Percentiles rank a stretch among this genome's conserved stretches.
phyloP scores from a whole-genome alignment of 305 asterid species.

The Fraxinus albicans region DNA sequence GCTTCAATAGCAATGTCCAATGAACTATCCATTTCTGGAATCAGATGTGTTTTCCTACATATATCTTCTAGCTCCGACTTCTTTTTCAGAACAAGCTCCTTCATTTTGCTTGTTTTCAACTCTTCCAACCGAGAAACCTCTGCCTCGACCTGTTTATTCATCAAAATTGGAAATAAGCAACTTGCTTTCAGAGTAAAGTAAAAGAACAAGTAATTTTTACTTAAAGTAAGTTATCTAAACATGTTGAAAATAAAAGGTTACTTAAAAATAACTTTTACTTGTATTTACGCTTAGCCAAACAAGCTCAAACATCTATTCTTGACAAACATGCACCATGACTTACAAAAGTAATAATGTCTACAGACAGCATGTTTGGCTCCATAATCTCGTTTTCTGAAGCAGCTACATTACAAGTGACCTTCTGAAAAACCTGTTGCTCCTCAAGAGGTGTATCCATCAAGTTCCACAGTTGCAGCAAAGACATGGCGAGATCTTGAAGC shows the following conservation, averaged over 20 bases:
- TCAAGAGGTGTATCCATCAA: slow-evolving; percentile 97
- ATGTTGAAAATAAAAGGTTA: neutral
- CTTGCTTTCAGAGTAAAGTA: neutral
- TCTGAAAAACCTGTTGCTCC: slow-evolving; percentile 83
- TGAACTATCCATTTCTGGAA: slow-evolving; percentile 61
- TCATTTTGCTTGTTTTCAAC: slow-evolving; percentile 89
- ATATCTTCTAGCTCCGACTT: slow-evolving; percentile 82
- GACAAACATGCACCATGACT: slow-evolving; percentile 28
- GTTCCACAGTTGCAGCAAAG: slow-evolving; percentile 94
- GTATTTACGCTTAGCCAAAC: neutral
- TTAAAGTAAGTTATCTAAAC: neutral
- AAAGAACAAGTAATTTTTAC: neutral
- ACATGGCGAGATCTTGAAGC: slow-evolving; percentile 90
- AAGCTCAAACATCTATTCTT: neutral
- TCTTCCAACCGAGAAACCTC: slow-evolving; percentile 91
- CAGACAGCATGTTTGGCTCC: slow-evolving; percentile 81
- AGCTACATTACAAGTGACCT: slow-evolving; percentile 81
- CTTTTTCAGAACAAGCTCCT: slow-evolving; percentile 94
- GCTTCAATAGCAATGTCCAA: slow-evolving; percentile 68
- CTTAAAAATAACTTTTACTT: neutral
- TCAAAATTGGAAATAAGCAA: neutral
- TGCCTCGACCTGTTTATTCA: slow-evolving; percentile 60
- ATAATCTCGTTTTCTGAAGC: slow-evolving; percentile 87
- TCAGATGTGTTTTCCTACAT: slow-evolving; percentile 78
- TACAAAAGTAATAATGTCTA: slow-evolving; percentile 64